Conservation (phyloP, 352 stramenopile species). For the Phytophthora pinifolia region DNA sequence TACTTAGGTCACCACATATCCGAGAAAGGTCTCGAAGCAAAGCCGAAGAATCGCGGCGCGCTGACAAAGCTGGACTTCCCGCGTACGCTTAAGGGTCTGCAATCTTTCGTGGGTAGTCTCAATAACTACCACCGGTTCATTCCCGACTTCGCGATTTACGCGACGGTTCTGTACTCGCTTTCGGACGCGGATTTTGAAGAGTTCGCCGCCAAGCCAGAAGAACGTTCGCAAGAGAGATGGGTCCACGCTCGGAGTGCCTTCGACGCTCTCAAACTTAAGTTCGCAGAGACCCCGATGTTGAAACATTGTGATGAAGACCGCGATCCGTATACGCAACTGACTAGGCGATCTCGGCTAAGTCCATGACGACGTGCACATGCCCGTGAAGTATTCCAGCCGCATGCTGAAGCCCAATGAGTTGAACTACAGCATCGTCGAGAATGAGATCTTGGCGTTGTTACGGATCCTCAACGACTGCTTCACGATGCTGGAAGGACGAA, state of each 20-base stretch:
- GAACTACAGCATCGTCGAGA: conserved; percentile 17
- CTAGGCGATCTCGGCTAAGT: too few species aligned
- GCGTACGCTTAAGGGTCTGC: neutral
- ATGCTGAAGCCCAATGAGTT: conserved; percentile 19
- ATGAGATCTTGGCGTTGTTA: conserved; percentile 8
- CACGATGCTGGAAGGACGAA: conserved; percentile 9
- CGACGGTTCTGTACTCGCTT: neutral
- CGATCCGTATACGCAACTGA: too few species aligned
- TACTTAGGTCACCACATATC: conserved; percentile 15
- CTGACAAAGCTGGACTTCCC: conserved; percentile 13
- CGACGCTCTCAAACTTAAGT: too few species aligned
- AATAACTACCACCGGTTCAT: conserved; percentile 24
- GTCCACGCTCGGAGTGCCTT: too few species aligned
- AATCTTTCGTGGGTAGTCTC: conserved; percentile 18
- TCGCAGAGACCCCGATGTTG: too few species aligned
- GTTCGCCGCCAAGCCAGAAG: neutral
- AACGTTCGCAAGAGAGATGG: too few species aligned
- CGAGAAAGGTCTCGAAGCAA: neutral
- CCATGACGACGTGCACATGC: too few species aligned
- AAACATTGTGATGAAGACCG: too few species aligned
- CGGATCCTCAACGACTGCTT: conserved; percentile 3
- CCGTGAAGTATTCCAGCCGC: neutral
- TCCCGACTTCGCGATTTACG: conserved; percentile 10
- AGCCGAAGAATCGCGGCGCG: conserved; percentile 12
- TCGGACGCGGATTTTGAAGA: neutral